Conservation (phyloP, 495 filamentous ascomycete genomes). For the Apodospora peruviana region DNA sequence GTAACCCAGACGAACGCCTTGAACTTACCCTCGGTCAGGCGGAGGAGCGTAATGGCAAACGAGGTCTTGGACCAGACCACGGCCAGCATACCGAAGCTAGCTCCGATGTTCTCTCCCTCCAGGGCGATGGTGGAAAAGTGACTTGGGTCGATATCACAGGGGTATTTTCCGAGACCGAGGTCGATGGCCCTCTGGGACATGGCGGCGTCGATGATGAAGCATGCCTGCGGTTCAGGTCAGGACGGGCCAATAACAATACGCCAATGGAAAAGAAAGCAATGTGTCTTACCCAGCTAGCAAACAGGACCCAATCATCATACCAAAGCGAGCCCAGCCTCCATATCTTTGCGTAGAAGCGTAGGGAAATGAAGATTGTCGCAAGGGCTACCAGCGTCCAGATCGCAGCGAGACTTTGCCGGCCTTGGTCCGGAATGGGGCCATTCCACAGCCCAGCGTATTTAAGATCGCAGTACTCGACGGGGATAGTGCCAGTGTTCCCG, state of each 20-base stretch:
- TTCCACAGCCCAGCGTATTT: background rate
- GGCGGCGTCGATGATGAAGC: conserved; percentile 6
- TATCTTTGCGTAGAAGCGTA: conserved; percentile 21
- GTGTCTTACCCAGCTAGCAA: conserved; percentile 13
- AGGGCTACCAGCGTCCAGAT: conserved; percentile 10
- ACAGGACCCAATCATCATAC: conserved; percentile 16
- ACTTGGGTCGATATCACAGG: conserved; percentile 17
- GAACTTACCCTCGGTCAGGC: conserved; percentile 10
- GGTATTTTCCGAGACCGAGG: conserved; percentile 24
- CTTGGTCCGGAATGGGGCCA: conserved; percentile 1
- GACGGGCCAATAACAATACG: too few species aligned
- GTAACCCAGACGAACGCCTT: conserved; percentile 13
- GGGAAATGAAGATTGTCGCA: conserved; percentile 7
- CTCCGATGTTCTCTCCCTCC: conserved; percentile 9
- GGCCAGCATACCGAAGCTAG: conserved; percentile 14
- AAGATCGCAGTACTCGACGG: background rate
- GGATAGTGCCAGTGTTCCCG: too few species aligned
- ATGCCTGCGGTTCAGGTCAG: too few species aligned
- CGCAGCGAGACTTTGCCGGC: conserved; percentile 3
- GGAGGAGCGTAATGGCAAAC: conserved; percentile 26
- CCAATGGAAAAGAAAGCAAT: too few species aligned
- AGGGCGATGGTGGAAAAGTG: conserved; percentile 11
- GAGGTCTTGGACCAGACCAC: conserved; percentile 26
- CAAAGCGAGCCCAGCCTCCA: conserved; percentile 13
- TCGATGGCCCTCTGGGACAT: conserved; percentile 7